Percentiles rank a stretch among this genome's conserved stretches.
Conservation (phyloP, 2,329 filamentous ascomycete genomes). For the Teratosphaeriaceae sp. region DNA sequence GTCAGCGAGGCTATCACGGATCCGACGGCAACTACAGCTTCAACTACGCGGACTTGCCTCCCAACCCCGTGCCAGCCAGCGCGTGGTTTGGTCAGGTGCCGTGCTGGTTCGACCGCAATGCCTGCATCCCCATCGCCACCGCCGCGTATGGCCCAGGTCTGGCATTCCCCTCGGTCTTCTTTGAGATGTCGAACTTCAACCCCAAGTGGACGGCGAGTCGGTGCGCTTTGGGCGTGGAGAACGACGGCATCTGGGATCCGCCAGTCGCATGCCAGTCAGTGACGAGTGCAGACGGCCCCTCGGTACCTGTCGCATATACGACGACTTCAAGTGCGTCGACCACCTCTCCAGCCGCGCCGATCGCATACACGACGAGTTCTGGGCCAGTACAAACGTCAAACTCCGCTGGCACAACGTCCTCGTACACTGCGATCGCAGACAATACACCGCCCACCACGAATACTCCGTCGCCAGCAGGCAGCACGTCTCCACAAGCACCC, state of each 20-base stretch:
- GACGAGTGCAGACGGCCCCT: not conserved
- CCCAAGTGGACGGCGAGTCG: not conserved
- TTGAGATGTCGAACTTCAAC: not conserved
- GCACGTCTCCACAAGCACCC: not conserved
- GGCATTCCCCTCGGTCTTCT: not conserved
- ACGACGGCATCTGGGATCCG: not conserved
- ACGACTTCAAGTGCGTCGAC: not conserved
- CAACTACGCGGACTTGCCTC: not conserved
- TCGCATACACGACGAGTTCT: not conserved
- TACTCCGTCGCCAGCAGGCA: not conserved
- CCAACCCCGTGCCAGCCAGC: not conserved
- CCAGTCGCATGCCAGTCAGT: not conserved
- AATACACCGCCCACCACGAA: not conserved
- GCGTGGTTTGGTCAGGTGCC: not conserved
- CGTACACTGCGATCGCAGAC: not conserved
- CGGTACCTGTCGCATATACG: not conserved
- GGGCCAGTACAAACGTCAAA: not conserved
- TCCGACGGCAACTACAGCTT: not conserved
- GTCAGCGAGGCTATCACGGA: not conserved
- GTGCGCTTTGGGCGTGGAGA: not conserved
- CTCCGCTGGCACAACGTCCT: not conserved
- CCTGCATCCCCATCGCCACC: not conserved
- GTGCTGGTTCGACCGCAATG: not conserved
- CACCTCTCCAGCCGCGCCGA: not conserved
- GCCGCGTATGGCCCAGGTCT: not conserved